Base-by-base conservation (phyloP, 345 rosid genomes). In the Hibiscus mutabilis region DNA sequence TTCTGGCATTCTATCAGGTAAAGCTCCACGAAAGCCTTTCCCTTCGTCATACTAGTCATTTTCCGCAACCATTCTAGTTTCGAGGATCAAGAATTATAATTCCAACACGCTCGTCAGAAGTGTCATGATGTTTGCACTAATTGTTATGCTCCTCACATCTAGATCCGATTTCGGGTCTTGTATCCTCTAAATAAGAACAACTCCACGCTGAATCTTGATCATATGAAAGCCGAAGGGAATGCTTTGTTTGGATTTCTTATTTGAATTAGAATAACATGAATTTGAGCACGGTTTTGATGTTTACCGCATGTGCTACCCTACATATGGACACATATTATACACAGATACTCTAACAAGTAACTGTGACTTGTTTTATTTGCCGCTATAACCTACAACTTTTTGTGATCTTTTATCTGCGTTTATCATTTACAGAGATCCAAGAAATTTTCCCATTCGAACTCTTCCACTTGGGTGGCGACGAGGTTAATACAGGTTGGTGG, bases 401-500 rank as follows among this genome's bases (percentile, higher is more conserved):
- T 2, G 10, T 64, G 13, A 4, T 51, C 6, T 51, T 37, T 42
- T 52, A 18, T 18, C 85, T 5, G n/a, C 4, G 16, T 52, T n/a
- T n/a, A n/a, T n/a, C n/a, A n/a, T 21, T n/a, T 66, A 24, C 56
- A 66, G 69, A 94, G 71, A 71, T 94, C 82, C 85, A 97, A 79
- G 86, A 92, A 79, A 90, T 90, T 29, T 92, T 95, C 80, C 97
- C 97, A 68, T 95, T 95, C 72, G 98, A 83, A 87, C 86, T 95
- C 72, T 87, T 95, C 80, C 99, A 95, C 87, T 86, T 95, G 83
- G 99, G 99, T 56, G 99, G 99, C 63, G 99, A 95, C 77, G 99
- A 95, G 82, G 98, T 95, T 68, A 77, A 95, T 69, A 84, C 99
- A 74, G 92, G 97, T 94, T 29, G 63, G 88, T 80, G 44, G 27